Percentiles rank a stretch among this genome's conserved stretches.
These are phyloP conservation scores for Penicillium sclerotigenum DNA, from an alignment of 2,329 filamentous ascomycete species.

Conservation along the genomic window DNA sequence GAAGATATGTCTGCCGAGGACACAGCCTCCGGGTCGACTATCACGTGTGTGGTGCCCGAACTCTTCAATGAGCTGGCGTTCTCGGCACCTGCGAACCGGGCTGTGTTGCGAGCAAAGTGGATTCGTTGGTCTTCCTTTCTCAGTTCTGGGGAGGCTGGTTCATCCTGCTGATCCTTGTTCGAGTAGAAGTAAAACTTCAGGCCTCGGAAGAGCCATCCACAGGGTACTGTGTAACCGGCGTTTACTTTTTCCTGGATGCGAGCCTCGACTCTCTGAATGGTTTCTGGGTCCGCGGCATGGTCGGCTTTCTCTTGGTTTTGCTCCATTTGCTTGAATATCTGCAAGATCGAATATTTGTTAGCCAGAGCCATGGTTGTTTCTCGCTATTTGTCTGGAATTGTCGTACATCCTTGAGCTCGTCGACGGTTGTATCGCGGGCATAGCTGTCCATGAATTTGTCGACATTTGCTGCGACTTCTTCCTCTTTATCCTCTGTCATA, in stretches of 20 bases:
- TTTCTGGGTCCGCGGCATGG: slow-evolving; percentile 47
- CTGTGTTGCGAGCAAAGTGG: slow-evolving; percentile 53
- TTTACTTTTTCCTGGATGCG: slow-evolving; percentile 50
- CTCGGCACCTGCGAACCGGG: slow-evolving; percentile 67
- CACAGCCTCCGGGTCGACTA: slow-evolving; percentile 54
- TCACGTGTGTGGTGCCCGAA: slow-evolving; percentile 66
- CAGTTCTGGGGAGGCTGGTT: background rate
- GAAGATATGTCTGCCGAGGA: slow-evolving; percentile 41
- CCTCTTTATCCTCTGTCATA: slow-evolving; percentile 55
- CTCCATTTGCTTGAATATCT: slow-evolving; percentile 46
- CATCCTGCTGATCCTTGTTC: background rate
- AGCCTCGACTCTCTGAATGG: slow-evolving; percentile 56
- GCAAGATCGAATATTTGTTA: background rate
- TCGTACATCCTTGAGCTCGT: slow-evolving; percentile 57
- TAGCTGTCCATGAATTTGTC: slow-evolving; percentile 85
- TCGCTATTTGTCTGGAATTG: background rate
- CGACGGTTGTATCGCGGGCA: slow-evolving; percentile 62
- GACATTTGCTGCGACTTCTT: slow-evolving; percentile 58
- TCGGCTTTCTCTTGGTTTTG: slow-evolving; percentile 16
- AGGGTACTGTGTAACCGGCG: slow-evolving; percentile 31
- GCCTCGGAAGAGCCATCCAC: slow-evolving; percentile 51
- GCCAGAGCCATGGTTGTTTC: background rate
- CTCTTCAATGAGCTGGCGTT: slow-evolving; percentile 54
- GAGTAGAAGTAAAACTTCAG: slow-evolving; percentile 45
- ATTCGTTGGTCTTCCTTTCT: slow-evolving; percentile 25